phyloP scores from a whole-genome alignment of 331 rosid species.

The Stylosanthes scabra region DNA sequence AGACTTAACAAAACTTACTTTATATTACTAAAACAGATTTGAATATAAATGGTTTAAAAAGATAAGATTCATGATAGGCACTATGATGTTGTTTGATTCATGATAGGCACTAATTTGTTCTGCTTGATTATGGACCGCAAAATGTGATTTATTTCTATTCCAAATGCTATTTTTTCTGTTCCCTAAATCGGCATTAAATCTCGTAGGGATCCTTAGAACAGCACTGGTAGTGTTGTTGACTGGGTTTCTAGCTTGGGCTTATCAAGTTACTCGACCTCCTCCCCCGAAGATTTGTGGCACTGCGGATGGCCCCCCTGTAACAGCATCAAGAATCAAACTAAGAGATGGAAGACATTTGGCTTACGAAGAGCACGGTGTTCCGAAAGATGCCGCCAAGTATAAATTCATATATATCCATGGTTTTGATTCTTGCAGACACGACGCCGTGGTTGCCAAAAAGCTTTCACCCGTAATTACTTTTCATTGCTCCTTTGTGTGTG shows the following conservation, averaged over 20 bases:
- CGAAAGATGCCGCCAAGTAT: constrained; percentile 66
- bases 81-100: no score
- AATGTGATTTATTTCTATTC: neutral
- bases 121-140: neutral
- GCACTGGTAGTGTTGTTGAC: constrained; percentile 49
- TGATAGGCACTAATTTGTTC: neutral
- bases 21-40: no score
- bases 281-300: constrained; percentile 78
- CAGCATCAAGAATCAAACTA: constrained; percentile 78
- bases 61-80: no score
- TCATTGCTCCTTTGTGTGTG: neutral
- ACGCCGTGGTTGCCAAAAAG: constrained; percentile 46
- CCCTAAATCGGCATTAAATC: constrained; percentile 4
- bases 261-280: constrained; percentile 74
- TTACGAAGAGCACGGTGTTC: constrained; percentile 79
- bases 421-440: constrained; percentile 65
- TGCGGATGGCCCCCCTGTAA: constrained; percentile 71
- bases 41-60: no score
- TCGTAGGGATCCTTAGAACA: constrained; percentile 52
- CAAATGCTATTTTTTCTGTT: neutral
- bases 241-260: constrained; percentile 80
- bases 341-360: constrained; percentile 92
- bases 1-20: no score
- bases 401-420: constrained; percentile 73
- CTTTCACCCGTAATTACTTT: constrained; percentile 60